Evolutionary conservation across 2,329 filamentous ascomycete genomes (phyloP).

Genomic region (Ciborinia camelliae): DNA sequence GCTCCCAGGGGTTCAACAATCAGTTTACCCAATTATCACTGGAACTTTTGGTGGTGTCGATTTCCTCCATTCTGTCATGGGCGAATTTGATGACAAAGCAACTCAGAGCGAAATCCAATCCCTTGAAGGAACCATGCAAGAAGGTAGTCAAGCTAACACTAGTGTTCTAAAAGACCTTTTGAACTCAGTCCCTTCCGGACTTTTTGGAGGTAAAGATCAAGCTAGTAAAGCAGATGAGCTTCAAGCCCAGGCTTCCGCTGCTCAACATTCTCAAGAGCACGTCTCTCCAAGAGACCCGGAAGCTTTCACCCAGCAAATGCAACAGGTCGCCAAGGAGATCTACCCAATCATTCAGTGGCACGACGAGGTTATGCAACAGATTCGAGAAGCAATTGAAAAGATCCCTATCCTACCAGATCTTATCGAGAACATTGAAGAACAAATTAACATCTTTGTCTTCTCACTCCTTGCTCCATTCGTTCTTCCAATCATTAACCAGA

Average conservation of each 20-base stretch:
- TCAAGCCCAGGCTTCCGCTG: slow-evolving; percentile 68
- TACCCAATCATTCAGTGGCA: slow-evolving; percentile 91
- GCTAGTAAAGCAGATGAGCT: slow-evolving; percentile 75
- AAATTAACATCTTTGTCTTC: slow-evolving; percentile 86
- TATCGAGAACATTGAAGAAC: slow-evolving; percentile 81
- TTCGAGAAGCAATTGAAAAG: slow-evolving; percentile 74
- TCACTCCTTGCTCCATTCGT: slow-evolving; percentile 87
- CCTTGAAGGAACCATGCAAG: slow-evolving; percentile 76
- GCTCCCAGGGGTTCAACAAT: slow-evolving; percentile 60
- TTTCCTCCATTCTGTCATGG: slow-evolving; percentile 83
- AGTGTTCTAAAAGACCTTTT: slow-evolving; percentile 76
- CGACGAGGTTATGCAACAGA: slow-evolving; percentile 78
- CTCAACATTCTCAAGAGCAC: slow-evolving; percentile 70
- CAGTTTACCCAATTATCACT: slow-evolving; percentile 80
- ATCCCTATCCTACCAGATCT: slow-evolving; percentile 83
- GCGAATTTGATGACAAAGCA: slow-evolving; percentile 79
- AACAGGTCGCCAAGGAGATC: slow-evolving; percentile 71
- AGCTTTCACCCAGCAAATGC: slow-evolving; percentile 75
- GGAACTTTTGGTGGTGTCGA: slow-evolving; percentile 95
- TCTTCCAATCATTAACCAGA: slow-evolving; percentile 78
- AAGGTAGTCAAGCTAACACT: slow-evolving; percentile 60
- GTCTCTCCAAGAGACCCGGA: slow-evolving; percentile 79
- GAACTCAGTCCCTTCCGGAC: slow-evolving; percentile 74
- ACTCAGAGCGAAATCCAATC: slow-evolving; percentile 88
- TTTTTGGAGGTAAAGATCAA: slow-evolving; percentile 74